Evolutionary conservation across 2,329 filamentous ascomycete species (phyloP), one percentile per base, ranked within the genome.

Genomic region (Sporothrix humicola): DNA sequence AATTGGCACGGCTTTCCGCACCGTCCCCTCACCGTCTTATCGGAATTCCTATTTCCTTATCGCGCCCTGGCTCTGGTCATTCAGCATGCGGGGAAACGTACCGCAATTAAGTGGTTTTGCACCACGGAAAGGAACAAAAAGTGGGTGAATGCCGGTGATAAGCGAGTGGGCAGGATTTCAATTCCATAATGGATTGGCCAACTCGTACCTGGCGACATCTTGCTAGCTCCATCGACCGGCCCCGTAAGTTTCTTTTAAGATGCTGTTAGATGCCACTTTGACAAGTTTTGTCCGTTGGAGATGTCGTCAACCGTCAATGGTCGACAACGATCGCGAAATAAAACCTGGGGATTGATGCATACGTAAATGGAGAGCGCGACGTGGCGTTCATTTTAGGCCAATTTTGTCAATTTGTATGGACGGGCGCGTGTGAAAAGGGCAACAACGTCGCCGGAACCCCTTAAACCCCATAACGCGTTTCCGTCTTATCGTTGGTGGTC

Each of bases 311-410:
- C 46, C 23, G 5, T 15, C 65, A 46, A 23, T 31, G 65, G 46
- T 23, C 52, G 23, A 50, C 63, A 23, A 52, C 23, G 31, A 52
- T 52, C 5, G 23, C 46, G 3, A n/a, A 46, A 66, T 2, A 66
- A 52, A 66, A 68, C 13, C 48, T 17, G 46, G 48, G 66, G 66
- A 54, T 20, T 69, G 66, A 69, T 69, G 66, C 26, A 54, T 69
- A 69, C 17, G 66, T 17, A 69, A 69, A 72, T 61, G 69, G 44
- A 72, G 69, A 59, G 56, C 69, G 56, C 52, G 69, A 72, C 26
- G 69, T 44, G 69, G 46, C 56, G 56, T 72, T 72, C 69, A 72
- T 37, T 72, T 72, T 72, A 72, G 69, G 69, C 69, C 50, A 71
- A 44, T 72, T 15, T 56, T 37, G 26, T 8, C 13, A 23, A 3